phyloP scores from a whole-genome alignment of 2,329 filamentous ascomycete genomes.

The Phialemoniopsis sp. region DNA sequence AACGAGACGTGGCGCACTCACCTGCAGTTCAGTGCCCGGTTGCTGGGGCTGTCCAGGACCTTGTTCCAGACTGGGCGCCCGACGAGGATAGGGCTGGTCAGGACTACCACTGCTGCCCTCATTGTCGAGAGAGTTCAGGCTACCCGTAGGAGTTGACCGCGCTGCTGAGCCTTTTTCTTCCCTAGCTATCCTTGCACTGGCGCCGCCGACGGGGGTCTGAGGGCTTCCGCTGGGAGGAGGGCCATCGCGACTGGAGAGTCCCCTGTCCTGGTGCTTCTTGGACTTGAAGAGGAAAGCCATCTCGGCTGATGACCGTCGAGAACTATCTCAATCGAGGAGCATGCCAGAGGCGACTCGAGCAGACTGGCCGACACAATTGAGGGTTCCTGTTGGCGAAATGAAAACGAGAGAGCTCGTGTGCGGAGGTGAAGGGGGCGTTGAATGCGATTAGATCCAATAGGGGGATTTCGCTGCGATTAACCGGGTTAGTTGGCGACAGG shows the following conservation, averaged over 20 bases:
- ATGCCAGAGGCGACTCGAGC: constrained; percentile 10
- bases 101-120: constrained; percentile 55
- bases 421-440: too few relatives aligned
- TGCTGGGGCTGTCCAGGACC: constrained; percentile 50
- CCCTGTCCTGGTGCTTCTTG: constrained; percentile 69
- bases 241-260: constrained; percentile 50
- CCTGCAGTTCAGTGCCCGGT: constrained; percentile 31
- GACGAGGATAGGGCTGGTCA: constrained; percentile 57
- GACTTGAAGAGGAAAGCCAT: constrained; percentile 85
- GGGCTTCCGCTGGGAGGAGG: constrained; percentile 35
- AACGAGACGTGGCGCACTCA: constrained; percentile 21
- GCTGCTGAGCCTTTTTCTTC: constrained; percentile 52
- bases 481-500: not conserved
- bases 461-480: too few relatives aligned
- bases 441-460: too few relatives aligned
- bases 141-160: constrained; percentile 72
- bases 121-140: constrained; percentile 67
- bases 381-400: not conserved
- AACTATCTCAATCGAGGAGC: too few relatives aligned
- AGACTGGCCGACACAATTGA: constrained; percentile 27
- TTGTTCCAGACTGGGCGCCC: constrained; percentile 47
- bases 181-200: constrained; percentile 40
- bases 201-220: constrained; percentile 40
- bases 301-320: constrained; percentile 20
- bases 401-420: too few relatives aligned